phyloP scores from a whole-genome alignment of 257 asterid species.

The Jacaranda mimosifolia region DNA sequence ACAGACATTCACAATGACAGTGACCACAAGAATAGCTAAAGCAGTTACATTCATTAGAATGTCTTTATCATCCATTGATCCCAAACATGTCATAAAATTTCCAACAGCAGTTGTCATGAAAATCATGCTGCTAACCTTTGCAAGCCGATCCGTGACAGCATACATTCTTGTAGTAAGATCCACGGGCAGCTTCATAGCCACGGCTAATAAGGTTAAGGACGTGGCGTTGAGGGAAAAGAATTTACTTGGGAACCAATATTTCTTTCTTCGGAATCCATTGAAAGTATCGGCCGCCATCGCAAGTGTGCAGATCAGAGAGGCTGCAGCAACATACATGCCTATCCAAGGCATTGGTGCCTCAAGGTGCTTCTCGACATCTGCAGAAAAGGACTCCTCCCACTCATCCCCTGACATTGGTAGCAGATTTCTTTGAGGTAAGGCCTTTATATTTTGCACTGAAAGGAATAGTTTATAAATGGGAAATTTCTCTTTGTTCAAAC shows the following conservation, averaged over 20 bases:
- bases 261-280: constrained; percentile 40
- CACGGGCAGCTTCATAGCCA: constrained; percentile 48
- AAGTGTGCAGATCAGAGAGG: constrained; percentile 46
- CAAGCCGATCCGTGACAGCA: constrained; percentile 46
- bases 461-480: not conserved
- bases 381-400: constrained; percentile 18
- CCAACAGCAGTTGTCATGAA: constrained; percentile 50
- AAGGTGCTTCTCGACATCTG: constrained; percentile 41
- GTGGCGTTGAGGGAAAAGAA: constrained; percentile 47
- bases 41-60: constrained; percentile 45
- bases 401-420: constrained; percentile 31
- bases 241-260: constrained; percentile 48
- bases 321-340: constrained; percentile 50
- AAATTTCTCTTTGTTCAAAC: not conserved
- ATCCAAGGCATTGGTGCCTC: constrained; percentile 58
- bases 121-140: constrained; percentile 46
- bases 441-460: not conserved
- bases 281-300: constrained; percentile 50
- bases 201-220: constrained; percentile 42
- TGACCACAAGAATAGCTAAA: constrained; percentile 46
- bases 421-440: constrained; percentile 34
- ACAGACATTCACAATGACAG: constrained; percentile 38
- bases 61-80: constrained; percentile 46
- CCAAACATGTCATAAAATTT: constrained; percentile 47
- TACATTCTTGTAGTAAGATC: constrained; percentile 48